phyloP scores from a whole-genome alignment of 2,329 filamentous ascomycete species.

The Mariannaea elegans region DNA sequence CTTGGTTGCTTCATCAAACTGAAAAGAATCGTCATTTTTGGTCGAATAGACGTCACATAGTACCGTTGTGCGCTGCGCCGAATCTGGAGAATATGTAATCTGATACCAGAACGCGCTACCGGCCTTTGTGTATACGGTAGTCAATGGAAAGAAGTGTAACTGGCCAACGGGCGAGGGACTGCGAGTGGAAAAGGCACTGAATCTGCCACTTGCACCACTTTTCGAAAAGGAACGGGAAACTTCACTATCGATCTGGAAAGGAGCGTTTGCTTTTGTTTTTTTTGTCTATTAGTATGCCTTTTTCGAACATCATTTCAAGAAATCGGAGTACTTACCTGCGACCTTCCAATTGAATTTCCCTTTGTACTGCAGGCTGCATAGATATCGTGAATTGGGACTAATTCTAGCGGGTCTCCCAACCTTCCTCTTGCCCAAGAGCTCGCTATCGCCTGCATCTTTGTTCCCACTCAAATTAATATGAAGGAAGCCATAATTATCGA shows the following conservation, averaged over 20 bases:
- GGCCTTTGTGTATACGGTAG: neutral
- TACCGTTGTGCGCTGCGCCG: slow-evolving; percentile 14
- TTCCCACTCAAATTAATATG: slow-evolving; percentile 14
- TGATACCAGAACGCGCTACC: slow-evolving; percentile 24
- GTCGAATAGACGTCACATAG: slow-evolving; percentile 23
- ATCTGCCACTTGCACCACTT: neutral
- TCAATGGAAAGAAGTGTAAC: slow-evolving; percentile 6
- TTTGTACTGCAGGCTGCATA: slow-evolving; percentile 7
- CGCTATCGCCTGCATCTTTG: neutral
- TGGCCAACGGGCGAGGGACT: neutral
- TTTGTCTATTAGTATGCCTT: no score
- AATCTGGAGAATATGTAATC: slow-evolving; percentile 17
- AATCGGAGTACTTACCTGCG: neutral
- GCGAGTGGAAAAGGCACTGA: neutral
- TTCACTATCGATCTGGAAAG: neutral
- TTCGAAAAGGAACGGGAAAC: neutral
- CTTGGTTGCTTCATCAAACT: neutral
- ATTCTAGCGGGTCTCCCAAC: neutral
- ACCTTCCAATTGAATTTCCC: slow-evolving; percentile 23
- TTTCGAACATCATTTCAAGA: no score
- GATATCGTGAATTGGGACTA: neutral
- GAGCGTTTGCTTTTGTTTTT: neutral
- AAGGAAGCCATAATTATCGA: slow-evolving; percentile 15
- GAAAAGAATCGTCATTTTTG: neutral
- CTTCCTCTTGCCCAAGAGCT: neutral